These are phyloP conservation scores for Trichoderma breve DNA, from an alignment of 2,329 filamentous ascomycete species.

Conservation along the genomic window DNA sequence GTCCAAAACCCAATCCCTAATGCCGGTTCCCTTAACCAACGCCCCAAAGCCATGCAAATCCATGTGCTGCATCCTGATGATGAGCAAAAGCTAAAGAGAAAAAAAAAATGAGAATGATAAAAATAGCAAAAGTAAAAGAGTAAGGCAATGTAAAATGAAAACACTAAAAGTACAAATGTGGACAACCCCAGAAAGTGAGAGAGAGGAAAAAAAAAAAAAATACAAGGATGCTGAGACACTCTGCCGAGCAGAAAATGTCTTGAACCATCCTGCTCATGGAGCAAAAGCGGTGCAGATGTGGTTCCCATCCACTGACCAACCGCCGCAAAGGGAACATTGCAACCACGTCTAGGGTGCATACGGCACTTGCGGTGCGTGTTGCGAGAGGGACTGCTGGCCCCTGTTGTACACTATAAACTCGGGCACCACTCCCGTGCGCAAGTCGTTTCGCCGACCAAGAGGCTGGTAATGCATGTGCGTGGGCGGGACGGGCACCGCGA, in stretches of 20 bases:
- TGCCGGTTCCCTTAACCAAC: conserved; percentile 28
- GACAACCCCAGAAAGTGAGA: conserved; percentile 19
- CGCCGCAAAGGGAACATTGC: conserved; percentile 22
- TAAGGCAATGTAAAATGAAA: conserved; percentile 7
- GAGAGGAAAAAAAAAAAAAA: conserved; percentile 20
- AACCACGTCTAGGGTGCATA: conserved; percentile 37
- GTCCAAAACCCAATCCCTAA: conserved; percentile 11
- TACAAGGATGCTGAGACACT: conserved; percentile 10
- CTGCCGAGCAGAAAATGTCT: background rate
- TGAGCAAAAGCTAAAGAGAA: background rate
- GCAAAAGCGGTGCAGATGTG: conserved; percentile 1
- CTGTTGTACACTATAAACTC: conserved; percentile 49
- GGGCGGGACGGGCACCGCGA: conserved; percentile 56
- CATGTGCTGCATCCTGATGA: conserved; percentile 28
- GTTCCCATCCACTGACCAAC: conserved; percentile 8
- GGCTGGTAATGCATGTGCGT: conserved; percentile 82
- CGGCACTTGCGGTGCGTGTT: conserved; percentile 32
- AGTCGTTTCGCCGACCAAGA: conserved; percentile 65
- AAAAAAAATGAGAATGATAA: background rate
- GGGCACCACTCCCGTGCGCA: conserved; percentile 69
- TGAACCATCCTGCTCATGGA: background rate
- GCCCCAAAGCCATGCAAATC: conserved; percentile 31
- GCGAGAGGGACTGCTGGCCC: conserved; percentile 28
- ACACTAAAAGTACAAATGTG: background rate
- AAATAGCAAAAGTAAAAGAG: conserved; percentile 14